These are phyloP conservation scores for Xylaria sp. DNA, from an alignment of 495 filamentous ascomycete species.

Conservation along the genomic window DNA sequence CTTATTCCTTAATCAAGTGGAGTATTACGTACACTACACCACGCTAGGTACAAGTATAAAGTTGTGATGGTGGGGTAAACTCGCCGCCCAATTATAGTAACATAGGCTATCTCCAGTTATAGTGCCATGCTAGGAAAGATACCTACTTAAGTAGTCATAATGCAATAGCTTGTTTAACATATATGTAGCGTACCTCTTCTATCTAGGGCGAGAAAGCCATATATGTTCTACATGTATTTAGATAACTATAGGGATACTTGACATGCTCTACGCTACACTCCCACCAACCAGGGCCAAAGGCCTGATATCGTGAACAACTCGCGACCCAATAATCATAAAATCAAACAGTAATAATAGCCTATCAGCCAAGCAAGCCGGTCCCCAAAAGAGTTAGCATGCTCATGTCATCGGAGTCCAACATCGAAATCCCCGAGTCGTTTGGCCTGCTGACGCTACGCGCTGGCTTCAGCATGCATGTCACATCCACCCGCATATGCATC, in stretches of 20 bases:
- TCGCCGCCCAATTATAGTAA: slow-evolving; percentile 5
- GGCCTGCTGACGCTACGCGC: background rate
- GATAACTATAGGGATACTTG: too few relatives aligned
- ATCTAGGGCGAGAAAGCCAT: background rate
- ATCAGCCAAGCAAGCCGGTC: background rate
- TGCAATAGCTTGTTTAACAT: background rate
- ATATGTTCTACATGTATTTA: too few relatives aligned
- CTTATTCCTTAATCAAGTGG: background rate
- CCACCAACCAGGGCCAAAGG: too few relatives aligned
- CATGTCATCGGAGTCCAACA: background rate
- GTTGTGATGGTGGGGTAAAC: background rate
- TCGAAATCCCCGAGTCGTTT: background rate
- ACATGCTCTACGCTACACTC: too few relatives aligned
- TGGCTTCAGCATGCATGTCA: background rate
- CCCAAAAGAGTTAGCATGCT: background rate
- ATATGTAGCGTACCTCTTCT: background rate
- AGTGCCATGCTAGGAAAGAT: background rate
- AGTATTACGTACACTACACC: background rate
- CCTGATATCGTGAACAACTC: too few relatives aligned
- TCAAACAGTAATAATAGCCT: background rate
- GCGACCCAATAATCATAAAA: background rate
- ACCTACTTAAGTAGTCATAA: too few relatives aligned
- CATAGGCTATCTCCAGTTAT: background rate
- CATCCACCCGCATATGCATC: slow-evolving; percentile 18
- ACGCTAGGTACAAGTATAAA: too few relatives aligned